Evolutionary conservation across 768 basidiomycete species (phyloP), one percentile per base, ranked within the genome.

Genomic region (Calvatia gigantea): DNA sequence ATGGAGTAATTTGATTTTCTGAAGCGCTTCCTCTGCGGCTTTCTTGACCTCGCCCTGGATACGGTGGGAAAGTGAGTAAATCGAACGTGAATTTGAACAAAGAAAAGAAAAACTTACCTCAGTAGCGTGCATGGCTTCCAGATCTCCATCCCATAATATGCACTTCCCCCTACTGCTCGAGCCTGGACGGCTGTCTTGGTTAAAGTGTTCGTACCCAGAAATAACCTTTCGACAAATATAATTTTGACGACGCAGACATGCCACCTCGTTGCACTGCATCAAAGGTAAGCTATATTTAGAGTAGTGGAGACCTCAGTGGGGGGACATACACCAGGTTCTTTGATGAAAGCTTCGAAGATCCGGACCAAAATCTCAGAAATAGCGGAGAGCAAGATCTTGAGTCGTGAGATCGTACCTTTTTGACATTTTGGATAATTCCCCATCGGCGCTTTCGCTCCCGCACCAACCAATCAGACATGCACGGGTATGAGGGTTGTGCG

Each of bases 181-280:
- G 3, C 60, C 59, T 17, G 65, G 54, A 5, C 56, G 58, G 0
- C 58, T 55, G 21, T 56, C 81, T 46, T 80, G 72, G 43, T 76
- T 67, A 64, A 92, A 93, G 64, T 94, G 91, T 0, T 90, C 85
- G 62, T 93, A 92, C 1, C 89, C 89, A 0, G 29, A 70, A 37
- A 95, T 89, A 31, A 85, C 62, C 63, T 88, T 61, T 27, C 90
- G 80, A 65, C 94, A 96, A 23, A 92, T 73, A 64, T 97, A 95
- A 69, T 90, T 84, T 1, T 43, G 58, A 64, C 94, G 95, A 57
- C 85, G 71, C 1, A 85, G 81, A 62, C 91, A 92, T 0, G 75
- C 78, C 86, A 97, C 95, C 68, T 96, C 95, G 80, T 96, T 96
- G 73, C 94, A 96, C 86, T 91, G 60, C 35, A 38, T 27, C 51